A percentile compares a stretch with the other conserved stretches of the same genome.
Evolutionary conservation across 257 asterid species (phyloP).

Genomic region (Echites panduratus): DNA sequence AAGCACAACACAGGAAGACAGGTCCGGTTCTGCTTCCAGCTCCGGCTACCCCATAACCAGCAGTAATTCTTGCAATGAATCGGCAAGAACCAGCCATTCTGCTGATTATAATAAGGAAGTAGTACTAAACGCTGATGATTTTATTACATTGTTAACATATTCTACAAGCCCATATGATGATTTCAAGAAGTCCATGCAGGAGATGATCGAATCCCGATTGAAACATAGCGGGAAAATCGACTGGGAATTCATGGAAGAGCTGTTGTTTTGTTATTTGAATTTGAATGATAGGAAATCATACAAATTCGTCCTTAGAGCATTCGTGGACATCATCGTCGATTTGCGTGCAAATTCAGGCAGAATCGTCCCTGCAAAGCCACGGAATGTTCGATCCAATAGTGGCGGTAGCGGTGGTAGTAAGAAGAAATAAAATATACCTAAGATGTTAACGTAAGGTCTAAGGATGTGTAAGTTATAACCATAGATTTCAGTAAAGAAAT

Average conservation of each 20-base stretch:
- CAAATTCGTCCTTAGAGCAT: constrained; percentile 53
- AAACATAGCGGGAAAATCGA: constrained; percentile 51
- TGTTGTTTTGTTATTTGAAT: constrained; percentile 61
- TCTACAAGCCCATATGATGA: constrained; percentile 24
- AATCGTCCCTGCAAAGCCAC: constrained; percentile 26
- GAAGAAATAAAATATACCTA: not conserved
- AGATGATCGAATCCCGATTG: constrained; percentile 29
- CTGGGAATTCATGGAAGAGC: constrained; percentile 79
- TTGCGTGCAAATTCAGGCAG: constrained; percentile 35
- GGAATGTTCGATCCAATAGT: constrained; percentile 7
- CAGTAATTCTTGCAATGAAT: not conserved
- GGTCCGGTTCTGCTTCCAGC: not conserved
- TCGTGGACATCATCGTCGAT: constrained; percentile 50
- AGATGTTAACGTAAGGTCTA: constrained; percentile 9
- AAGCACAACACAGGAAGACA: not conserved
- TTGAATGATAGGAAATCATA: constrained; percentile 57
- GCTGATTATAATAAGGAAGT: not conserved
- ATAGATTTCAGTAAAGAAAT: constrained; percentile 6
- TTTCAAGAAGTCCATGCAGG: constrained; percentile 35
- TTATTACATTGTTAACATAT: constrained; percentile 23
- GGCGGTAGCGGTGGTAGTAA: constrained; percentile 1
- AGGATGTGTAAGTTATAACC: not conserved
- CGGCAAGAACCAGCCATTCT: not conserved
- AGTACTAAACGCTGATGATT: constrained; percentile 16
- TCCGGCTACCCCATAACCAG: not conserved